Base-by-base conservation (phyloP, 495 filamentous ascomycete genomes). In the Glonium stellatum region DNA sequence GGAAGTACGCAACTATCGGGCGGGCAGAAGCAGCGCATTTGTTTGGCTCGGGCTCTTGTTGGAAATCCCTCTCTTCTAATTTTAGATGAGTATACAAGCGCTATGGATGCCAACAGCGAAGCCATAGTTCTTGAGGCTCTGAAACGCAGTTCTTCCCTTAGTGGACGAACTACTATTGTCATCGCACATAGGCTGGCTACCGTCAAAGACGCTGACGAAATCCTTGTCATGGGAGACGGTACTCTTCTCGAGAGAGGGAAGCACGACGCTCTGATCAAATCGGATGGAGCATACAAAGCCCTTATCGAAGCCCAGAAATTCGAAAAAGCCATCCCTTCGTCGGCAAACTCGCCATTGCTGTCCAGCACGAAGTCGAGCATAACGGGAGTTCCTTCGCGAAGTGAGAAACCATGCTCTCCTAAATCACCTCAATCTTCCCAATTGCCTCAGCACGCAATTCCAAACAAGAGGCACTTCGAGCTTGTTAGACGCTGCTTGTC, bases 131-230 rank as follows among this genome's bases (percentile, higher is more conserved):
- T 21, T 4, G 47, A 18, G 23, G n/a, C 47, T 4, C 12, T 63
- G 12, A 61, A 64, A n/a, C 64, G 78, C 5, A 67, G 58, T 1
- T 59, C 68, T 1, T 55, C 35, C 19, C 42, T 31, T 27, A 12
- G 31, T 15, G 63, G 65, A 5, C 48, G 76, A 25, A 79, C 77
- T 9, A 73, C 69, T 11, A 60, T 79, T 18, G 60, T 71, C 49
- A 80, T 86, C 54, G 82, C 83, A 0, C 83, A 87, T 68, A 68
- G 80, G 6, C 69, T 87, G 1, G 75, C 82, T 0, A 86, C 84
- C 0, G 73, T 87, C 21, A 74, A 71, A 21, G 54, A 68, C 3
- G 81, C 80, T 9, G 78, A 82, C 58, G 70, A 74, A 2, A 83
- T 84, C 48, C 66, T 81, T 27, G 81, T 84, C 13, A 73, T 84